These are phyloP conservation scores for Phanerochaete carnosa DNA, from an alignment of 768 basidiomycete species.

Conservation along the genomic window DNA sequence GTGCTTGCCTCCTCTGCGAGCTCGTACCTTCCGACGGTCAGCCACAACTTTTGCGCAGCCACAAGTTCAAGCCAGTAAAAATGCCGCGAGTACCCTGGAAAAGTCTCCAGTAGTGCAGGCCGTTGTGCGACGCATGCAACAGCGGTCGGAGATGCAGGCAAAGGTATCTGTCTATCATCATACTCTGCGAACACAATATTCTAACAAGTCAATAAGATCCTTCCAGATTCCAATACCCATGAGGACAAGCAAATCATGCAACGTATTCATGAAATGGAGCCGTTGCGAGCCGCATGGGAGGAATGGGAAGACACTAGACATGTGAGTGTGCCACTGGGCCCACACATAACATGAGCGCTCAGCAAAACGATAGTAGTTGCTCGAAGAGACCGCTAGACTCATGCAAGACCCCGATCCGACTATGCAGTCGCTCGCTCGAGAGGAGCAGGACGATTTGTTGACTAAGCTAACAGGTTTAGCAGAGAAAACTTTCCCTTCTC, in stretches of 20 bases:
- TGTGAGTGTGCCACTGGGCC: slow-evolving; percentile 42
- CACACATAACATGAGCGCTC: neutral
- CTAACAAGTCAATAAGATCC: neutral
- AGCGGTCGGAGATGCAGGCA: slow-evolving; percentile 17
- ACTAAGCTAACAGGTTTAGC: slow-evolving; percentile 26
- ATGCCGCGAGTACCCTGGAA: slow-evolving; percentile 1
- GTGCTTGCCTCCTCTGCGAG: neutral
- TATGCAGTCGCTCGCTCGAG: slow-evolving; percentile 70
- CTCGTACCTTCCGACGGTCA: neutral
- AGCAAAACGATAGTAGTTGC: slow-evolving; percentile 44
- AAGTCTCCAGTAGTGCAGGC: slow-evolving; percentile 22
- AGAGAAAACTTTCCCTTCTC: slow-evolving; percentile 53
- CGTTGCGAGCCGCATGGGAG: slow-evolving; percentile 66
- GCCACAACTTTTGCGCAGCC: neutral
- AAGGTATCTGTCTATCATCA: slow-evolving; percentile 14
- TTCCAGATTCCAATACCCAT: slow-evolving; percentile 42
- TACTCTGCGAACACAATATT: neutral
- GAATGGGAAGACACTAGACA: slow-evolving; percentile 52
- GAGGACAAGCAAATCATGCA: slow-evolving; percentile 59
- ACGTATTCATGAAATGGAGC: slow-evolving; percentile 65
- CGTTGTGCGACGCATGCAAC: slow-evolving; percentile 20
- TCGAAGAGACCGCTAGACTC: slow-evolving; percentile 58
- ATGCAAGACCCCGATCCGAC: slow-evolving; percentile 71
- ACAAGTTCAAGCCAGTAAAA: neutral
- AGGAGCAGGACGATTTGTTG: slow-evolving; percentile 56